Base-by-base conservation (phyloP, 495 filamentous ascomycete species). In the Diplogelasinospora grovesii region DNA sequence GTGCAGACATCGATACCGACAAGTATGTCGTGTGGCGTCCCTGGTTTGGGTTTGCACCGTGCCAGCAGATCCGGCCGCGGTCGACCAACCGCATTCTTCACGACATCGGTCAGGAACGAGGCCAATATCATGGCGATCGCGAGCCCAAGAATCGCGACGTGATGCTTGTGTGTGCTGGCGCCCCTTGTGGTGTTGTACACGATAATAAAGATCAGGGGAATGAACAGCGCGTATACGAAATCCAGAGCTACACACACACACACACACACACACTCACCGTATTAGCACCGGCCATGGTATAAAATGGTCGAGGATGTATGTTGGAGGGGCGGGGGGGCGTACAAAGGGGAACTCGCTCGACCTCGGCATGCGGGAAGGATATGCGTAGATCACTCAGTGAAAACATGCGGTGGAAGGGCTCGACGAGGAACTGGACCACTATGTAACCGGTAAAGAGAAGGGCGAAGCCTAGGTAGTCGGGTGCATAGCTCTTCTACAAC, bases 41-140 rank as follows among this genome's bases (percentile, higher is more conserved):
- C 77, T 18, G 70, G 50, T 8, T 53, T 56, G 0, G 92, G 90
- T 41, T 83, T 78, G 63, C 92, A 98, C n/a, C 92, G 79, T 3
- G 81, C 78, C 23, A 98, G 77, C 9, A 98, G 64, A 57, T 99
- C 92, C 5, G 92, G 92, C 5, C 92, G 78, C 14, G 93, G 89
- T 13, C 93, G 73, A 13, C 92, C 92, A 27, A 94, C 86, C 0
- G 80, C 74, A 57, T 97, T 96, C 55, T 99, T 99, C 43, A 97
- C 71, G 0, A 90, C 65, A 51, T 97, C 93, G 37, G 93, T 96
- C 8, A 97, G 67, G 58, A 95, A 81, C 2, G 76, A 72, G 2
- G 86, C 82, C 14, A 96, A 71, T 59, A 87, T 73, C 14, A 96
- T 56, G 35, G 83, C 75, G 41, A 88, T 85, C 13, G 80, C 61